Evolutionary conservation across 345 rosid species (phyloP).

Genomic region (Hibiscus mutabilis): DNA sequence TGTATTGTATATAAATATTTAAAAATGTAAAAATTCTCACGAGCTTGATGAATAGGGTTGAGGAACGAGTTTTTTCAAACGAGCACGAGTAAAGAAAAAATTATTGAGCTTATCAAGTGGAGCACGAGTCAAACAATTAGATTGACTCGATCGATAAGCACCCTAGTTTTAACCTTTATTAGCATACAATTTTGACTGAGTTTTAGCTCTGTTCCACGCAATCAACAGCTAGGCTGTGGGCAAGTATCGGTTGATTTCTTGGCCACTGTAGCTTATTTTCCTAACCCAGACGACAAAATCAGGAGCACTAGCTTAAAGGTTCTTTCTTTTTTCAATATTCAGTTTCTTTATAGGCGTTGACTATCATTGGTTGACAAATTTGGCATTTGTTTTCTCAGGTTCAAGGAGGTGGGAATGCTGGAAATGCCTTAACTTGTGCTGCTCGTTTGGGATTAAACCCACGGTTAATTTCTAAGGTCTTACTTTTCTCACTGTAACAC

Average conservation of each 20-base stretch:
- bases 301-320: slow-evolving; percentile 73
- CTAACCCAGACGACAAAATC: slow-evolving; percentile 86
- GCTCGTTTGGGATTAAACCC: slow-evolving; percentile 57
- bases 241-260: slow-evolving; percentile 50
- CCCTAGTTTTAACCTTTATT: background rate
- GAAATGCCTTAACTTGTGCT: slow-evolving; percentile 53
- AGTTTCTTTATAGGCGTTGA: background rate
- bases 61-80: too few relatives aligned
- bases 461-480: slow-evolving; percentile 58
- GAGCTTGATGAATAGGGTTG: too few relatives aligned
- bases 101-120: too few relatives aligned
- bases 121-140: too few relatives aligned
- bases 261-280: slow-evolving; percentile 69
- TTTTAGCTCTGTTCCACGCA: background rate
- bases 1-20: too few relatives aligned
- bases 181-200: background rate
- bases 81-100: too few relatives aligned
- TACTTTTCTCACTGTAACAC: background rate
- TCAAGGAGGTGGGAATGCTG: slow-evolving; percentile 78
- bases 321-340: background rate
- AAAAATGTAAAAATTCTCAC: too few relatives aligned
- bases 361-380: background rate
- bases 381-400: slow-evolving; percentile 27
- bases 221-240: slow-evolving; percentile 66
- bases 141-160: too few relatives aligned